Evolutionary conservation across 805 yeast genomes (phyloP).

Genomic region (Candida namnaoensis): DNA sequence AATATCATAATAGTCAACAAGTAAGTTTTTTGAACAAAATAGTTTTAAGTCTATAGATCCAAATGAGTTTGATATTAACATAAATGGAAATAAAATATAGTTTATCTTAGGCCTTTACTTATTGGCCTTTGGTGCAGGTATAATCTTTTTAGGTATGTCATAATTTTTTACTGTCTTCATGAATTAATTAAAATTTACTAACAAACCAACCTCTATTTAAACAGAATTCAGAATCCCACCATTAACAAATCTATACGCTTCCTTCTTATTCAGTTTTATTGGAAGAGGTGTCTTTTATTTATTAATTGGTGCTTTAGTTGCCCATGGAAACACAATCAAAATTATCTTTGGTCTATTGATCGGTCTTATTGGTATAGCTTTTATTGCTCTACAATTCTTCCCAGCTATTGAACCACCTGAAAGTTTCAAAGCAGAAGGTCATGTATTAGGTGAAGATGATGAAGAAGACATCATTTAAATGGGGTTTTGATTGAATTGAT

Average conservation of each 20-base stretch:
- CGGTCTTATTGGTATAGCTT: constrained; percentile 52
- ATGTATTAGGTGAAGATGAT: constrained; percentile 23
- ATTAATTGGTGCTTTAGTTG: constrained; percentile 37
- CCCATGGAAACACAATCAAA: constrained; percentile 47
- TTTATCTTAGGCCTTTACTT: constrained; percentile 55
- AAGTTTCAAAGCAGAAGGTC: constrained; percentile 60
- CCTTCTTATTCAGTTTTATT: constrained; percentile 53
- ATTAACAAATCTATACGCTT: constrained; percentile 54
- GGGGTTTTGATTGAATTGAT: background rate
- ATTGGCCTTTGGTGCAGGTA: constrained; percentile 42
- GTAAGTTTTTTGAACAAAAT: constrained; percentile 15
- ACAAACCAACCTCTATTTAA: too few species aligned
- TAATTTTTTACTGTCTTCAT: background rate
- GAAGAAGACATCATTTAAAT: constrained; percentile 23
- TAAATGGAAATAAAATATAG: constrained; percentile 6
- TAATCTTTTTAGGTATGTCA: constrained; percentile 39
- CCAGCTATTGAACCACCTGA: constrained; percentile 76
- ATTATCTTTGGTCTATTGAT: constrained; percentile 49
- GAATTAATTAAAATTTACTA: background rate
- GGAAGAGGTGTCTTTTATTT: constrained; percentile 64
- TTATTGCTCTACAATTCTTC: constrained; percentile 55
- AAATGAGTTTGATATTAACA: too few species aligned
- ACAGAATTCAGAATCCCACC: constrained; percentile 38
- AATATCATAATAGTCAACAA: constrained; percentile 18
- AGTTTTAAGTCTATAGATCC: too few species aligned